phyloP scores from a whole-genome alignment of 305 asterid genomes.

The Fraxinus angustifolia region DNA sequence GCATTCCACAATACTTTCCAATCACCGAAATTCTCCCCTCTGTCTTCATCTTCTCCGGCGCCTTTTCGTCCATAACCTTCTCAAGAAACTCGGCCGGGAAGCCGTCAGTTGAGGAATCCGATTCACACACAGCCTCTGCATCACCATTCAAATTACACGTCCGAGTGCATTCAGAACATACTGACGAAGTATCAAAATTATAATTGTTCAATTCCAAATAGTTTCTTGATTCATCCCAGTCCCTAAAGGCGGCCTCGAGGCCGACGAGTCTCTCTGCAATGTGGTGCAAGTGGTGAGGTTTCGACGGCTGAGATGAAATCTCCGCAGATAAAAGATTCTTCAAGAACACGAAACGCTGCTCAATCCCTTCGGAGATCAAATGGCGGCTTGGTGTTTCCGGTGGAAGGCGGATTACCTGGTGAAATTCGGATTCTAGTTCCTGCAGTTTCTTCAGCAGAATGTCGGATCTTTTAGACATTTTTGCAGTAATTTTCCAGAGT shows the following conservation, averaged over 20 bases:
- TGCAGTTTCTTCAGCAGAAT: constrained; percentile 49
- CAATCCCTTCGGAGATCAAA: constrained; percentile 25
- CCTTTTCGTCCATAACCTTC: constrained; percentile 2
- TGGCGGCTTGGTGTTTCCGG: constrained; percentile 19
- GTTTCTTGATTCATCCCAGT: constrained; percentile 29
- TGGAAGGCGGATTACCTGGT: constrained; percentile 24
- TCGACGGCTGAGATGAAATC: constrained; percentile 26
- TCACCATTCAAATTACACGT: constrained; percentile 17
- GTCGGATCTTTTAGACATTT: constrained; percentile 28
- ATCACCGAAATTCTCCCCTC: constrained; percentile 10
- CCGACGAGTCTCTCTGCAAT: constrained; percentile 26
- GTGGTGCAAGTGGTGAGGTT: constrained; percentile 29
- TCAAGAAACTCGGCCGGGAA: background rate
- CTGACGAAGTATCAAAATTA: constrained; percentile 25
- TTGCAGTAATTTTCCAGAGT: background rate
- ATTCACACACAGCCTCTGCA: background rate
- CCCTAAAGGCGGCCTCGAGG: constrained; percentile 30
- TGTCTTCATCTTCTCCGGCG: background rate
- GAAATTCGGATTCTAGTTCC: constrained; percentile 48
- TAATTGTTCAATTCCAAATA: background rate
- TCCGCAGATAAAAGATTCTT: constrained; percentile 42
- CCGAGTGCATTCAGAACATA: constrained; percentile 43
- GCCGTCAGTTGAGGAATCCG: constrained; percentile 13
- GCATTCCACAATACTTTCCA: constrained; percentile 27
- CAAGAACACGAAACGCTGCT: constrained; percentile 41